phyloP scores from a whole-genome alignment of 2,329 filamentous ascomycete species.

The Lizonia empirigonia region DNA sequence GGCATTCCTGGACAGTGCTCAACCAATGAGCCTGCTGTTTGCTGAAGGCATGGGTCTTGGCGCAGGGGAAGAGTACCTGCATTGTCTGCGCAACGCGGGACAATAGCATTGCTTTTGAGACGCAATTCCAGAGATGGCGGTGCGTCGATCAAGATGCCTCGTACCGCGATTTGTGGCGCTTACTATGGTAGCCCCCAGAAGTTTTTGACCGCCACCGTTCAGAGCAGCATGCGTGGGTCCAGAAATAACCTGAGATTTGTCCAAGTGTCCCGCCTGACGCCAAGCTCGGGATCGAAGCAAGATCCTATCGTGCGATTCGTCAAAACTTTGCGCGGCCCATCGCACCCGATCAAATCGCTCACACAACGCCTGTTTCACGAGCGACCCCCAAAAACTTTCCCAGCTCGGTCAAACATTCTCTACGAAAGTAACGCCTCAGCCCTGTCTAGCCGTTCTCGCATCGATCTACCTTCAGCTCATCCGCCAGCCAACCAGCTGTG shows the following conservation, averaged over 20 bases:
- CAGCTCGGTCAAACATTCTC: background rate
- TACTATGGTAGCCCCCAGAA: no score
- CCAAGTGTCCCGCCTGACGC: no score
- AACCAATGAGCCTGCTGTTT: no score
- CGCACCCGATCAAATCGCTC: background rate
- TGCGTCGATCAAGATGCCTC: background rate
- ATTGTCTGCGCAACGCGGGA: background rate
- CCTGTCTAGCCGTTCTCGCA: background rate
- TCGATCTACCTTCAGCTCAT: background rate
- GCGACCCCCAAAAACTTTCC: background rate
- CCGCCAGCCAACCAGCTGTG: background rate
- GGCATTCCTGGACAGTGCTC: no score
- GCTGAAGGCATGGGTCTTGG: no score
- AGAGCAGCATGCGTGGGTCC: no score
- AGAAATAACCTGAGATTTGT: no score
- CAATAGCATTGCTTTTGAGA: background rate
- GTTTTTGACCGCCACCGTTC: no score
- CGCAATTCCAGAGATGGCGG: no score
- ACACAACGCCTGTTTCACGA: background rate
- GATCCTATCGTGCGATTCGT: conserved; percentile 1
- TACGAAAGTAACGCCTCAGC: background rate
- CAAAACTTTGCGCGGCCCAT: background rate
- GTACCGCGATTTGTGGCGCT: no score
- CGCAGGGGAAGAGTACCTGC: no score
- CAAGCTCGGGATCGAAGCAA: no score